Conservation (phyloP, 352 stramenopile species). For the Phytophthora niederhauseri region DNA sequence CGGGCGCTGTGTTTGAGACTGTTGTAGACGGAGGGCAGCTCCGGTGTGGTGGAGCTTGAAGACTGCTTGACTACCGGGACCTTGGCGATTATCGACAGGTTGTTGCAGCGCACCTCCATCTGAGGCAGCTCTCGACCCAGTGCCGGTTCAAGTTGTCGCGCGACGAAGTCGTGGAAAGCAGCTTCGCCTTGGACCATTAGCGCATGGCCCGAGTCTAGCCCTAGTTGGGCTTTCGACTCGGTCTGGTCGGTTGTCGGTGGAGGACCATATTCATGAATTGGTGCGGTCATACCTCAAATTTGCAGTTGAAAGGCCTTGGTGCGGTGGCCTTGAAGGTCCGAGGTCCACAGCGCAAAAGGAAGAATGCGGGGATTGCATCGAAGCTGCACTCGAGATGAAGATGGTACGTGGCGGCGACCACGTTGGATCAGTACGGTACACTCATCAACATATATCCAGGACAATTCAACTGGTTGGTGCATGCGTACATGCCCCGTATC, state of each 20-base stretch:
- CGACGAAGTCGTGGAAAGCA: slow-evolving; percentile 35
- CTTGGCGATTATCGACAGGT: slow-evolving; percentile 42
- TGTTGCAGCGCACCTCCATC: slow-evolving; percentile 46
- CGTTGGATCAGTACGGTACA: not conserved
- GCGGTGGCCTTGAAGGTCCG: not conserved
- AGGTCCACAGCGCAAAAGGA: slow-evolving; percentile 5
- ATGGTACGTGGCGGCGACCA: not conserved
- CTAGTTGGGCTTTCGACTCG: slow-evolving; percentile 10
- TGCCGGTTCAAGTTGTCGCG: slow-evolving; percentile 29
- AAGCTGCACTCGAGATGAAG: not conserved
- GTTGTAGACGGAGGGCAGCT: slow-evolving; percentile 42
- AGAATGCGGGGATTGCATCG: slow-evolving; percentile 4
- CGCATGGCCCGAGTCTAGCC: slow-evolving; percentile 20
- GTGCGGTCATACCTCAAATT: not conserved
- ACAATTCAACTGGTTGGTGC: no score
- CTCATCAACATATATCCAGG: no score
- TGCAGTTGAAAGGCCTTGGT: not conserved
- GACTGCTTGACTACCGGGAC: slow-evolving; percentile 25
- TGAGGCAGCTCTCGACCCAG: slow-evolving; percentile 35
- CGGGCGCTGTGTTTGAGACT: slow-evolving; percentile 28
- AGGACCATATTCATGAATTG: not conserved
- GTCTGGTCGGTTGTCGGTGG: not conserved
- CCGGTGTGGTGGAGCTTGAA: slow-evolving; percentile 3
- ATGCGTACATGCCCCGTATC: no score
- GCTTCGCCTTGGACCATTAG: slow-evolving; percentile 35